phyloP scores from a whole-genome alignment of 73 alveolate genomes.

The Stentor coeruleus region DNA sequence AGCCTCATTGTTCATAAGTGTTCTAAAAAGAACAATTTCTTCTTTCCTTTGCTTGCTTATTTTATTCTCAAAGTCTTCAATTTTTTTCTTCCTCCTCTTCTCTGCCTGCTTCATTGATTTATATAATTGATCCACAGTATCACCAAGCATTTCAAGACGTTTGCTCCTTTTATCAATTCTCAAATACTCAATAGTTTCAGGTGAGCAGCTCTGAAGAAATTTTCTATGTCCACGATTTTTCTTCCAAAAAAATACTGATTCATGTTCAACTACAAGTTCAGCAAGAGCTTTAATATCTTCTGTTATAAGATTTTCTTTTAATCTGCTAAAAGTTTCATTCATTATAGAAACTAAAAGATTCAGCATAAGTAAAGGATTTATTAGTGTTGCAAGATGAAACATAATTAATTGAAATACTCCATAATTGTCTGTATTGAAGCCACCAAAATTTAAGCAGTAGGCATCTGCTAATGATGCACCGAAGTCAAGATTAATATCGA shows the following conservation, averaged over 20 bases:
- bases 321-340: not conserved
- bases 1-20: no score
- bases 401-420: no score
- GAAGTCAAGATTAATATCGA: not conserved
- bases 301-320: not conserved
- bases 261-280: not conserved
- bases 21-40: no score
- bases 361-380: constrained; percentile 10
- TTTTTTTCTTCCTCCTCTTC: not conserved
- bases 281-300: constrained; percentile 14
- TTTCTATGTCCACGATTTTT: not conserved
- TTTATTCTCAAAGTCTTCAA: not conserved
- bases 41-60: not conserved
- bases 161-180: not conserved
- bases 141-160: not conserved
- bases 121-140: not conserved
- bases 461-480: not conserved
- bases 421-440: not conserved
- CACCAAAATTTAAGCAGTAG: not conserved
- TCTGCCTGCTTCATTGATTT: not conserved
- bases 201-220: not conserved
- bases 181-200: not conserved
- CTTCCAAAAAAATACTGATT: not conserved
- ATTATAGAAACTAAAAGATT: not conserved
- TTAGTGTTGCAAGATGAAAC: not conserved